Percentiles rank a stretch among this genome's conserved stretches.
These are phyloP conservation scores for Aphanoascus verrucosus DNA, from an alignment of 2,329 filamentous ascomycete genomes.

Conservation along the genomic window DNA sequence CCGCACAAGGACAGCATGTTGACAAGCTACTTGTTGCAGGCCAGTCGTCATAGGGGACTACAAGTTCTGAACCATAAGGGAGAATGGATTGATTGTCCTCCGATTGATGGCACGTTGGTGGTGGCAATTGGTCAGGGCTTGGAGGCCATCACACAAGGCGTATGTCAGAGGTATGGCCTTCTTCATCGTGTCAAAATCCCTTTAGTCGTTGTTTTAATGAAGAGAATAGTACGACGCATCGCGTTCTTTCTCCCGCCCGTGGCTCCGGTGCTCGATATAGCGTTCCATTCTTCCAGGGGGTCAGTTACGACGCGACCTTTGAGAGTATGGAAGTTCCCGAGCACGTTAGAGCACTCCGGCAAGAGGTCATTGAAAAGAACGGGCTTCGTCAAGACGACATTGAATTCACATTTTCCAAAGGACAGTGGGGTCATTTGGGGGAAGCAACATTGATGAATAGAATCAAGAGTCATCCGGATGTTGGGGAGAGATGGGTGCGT, in stretches of 20 bases:
- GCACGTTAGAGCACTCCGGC: slow-evolving; percentile 51
- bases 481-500: slow-evolving; percentile 60
- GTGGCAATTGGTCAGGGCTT: slow-evolving; percentile 81
- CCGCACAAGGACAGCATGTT: slow-evolving; percentile 82
- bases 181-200: too few relatives aligned
- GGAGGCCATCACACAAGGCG: slow-evolving; percentile 72
- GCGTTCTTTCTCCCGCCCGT: slow-evolving; percentile 62
- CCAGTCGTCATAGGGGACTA: slow-evolving; percentile 60
- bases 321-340: slow-evolving; percentile 63
- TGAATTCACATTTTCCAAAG: slow-evolving; percentile 73
- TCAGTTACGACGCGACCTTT: slow-evolving; percentile 67
- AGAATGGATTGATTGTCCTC: slow-evolving; percentile 72
- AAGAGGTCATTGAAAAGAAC: slow-evolving; percentile 46
- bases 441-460: slow-evolving; percentile 77
- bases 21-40: slow-evolving; percentile 70
- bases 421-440: slow-evolving; percentile 56
- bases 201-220: not conserved
- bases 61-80: slow-evolving; percentile 74
- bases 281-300: slow-evolving; percentile 82
- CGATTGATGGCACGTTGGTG: slow-evolving; percentile 64
- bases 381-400: slow-evolving; percentile 59
- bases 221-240: slow-evolving; percentile 59
- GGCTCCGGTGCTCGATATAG: slow-evolving; percentile 64
- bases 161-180: slow-evolving; percentile 48
- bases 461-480: slow-evolving; percentile 77